A percentile compares a stretch with the other conserved stretches of the same genome.
phyloP scores from a whole-genome alignment of 208 protist genomes.

The Trypanosoma caninum region DNA sequence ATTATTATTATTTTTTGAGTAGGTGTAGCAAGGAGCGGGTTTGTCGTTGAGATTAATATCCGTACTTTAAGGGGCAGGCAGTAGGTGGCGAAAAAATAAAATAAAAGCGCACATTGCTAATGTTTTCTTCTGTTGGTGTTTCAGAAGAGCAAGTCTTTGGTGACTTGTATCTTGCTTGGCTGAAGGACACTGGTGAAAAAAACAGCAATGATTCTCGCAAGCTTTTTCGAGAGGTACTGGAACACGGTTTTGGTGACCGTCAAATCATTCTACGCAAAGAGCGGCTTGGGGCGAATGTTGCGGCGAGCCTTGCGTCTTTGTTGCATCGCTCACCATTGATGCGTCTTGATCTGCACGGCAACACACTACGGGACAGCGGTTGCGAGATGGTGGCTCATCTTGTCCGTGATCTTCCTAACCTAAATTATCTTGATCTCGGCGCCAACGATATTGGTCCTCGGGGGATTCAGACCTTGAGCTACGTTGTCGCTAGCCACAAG shows the following conservation, averaged over 20 bases:
- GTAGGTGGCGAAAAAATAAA: too few species aligned
- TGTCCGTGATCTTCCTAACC: conserved; percentile 57
- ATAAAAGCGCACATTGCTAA: too few species aligned
- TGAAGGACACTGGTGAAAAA: conserved; percentile 88
- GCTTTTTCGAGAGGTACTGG: conserved; percentile 76
- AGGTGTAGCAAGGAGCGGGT: too few species aligned
- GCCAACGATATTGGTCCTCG: conserved; percentile 70
- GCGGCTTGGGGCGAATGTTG: conserved; percentile 74
- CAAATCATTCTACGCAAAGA: conserved; percentile 65
- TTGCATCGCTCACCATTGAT: conserved; percentile 63
- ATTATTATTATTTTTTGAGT: too few species aligned
- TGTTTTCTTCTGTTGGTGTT: conserved; percentile 70
- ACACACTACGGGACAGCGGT: conserved; percentile 83
- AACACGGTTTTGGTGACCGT: conserved; percentile 59
- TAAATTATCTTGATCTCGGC: conserved; percentile 78
- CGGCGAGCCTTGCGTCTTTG: conserved; percentile 56
- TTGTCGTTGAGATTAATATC: too few species aligned
- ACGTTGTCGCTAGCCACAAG: conserved; percentile 63
- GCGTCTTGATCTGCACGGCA: conserved; percentile 80
- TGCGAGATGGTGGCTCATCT: conserved; percentile 72
- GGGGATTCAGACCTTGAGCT: conserved; percentile 59
- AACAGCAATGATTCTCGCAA: conserved; percentile 65
- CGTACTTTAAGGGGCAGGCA: too few species aligned
- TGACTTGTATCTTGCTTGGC: conserved; percentile 82
- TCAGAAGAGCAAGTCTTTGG: conserved; percentile 78